Percentiles rank a stretch among this genome's conserved stretches.
phyloP scores from a whole-genome alignment of 2,329 filamentous ascomycete genomes.

The Aspergillus aculeatus region DNA sequence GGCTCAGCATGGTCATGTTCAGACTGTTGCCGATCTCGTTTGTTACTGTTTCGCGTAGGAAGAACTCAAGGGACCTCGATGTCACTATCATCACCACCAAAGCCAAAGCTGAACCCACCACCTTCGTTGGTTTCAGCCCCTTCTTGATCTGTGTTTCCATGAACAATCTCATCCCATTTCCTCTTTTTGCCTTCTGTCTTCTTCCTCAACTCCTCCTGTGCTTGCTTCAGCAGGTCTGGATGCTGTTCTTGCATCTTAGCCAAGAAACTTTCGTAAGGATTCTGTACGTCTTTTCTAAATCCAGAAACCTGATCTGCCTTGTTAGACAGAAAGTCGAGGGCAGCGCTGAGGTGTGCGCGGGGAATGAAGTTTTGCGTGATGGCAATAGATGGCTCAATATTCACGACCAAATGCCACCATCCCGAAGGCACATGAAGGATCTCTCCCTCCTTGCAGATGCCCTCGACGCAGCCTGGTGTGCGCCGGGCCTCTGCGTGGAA shows the following conservation, averaged over 20 bases:
- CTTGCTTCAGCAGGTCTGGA: constrained; percentile 66
- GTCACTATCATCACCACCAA: constrained; percentile 58
- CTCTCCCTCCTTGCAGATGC: constrained; percentile 79
- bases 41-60: neutral
- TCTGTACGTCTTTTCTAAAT: constrained; percentile 68
- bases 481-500: constrained; percentile 82
- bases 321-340: constrained; percentile 76
- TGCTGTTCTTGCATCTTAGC: constrained; percentile 62
- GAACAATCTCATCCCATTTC: constrained; percentile 81
- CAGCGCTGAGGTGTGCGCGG: constrained; percentile 67
- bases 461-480: constrained; percentile 76
- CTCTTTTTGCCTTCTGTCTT: constrained; percentile 67
- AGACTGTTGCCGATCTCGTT: constrained; percentile 1
- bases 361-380: constrained; percentile 97
- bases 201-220: constrained; percentile 63
- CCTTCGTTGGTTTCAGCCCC: constrained; percentile 24
- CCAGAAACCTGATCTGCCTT: constrained; percentile 85
- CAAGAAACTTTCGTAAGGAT: constrained; percentile 74
- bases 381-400: constrained; percentile 78
- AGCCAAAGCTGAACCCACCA: constrained; percentile 63
- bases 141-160: constrained; percentile 47
- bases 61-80: constrained; percentile 47
- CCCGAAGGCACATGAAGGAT: constrained; percentile 89
- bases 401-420: constrained; percentile 97
- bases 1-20: constrained; percentile 3